phyloP scores from a whole-genome alignment of 2,329 filamentous ascomycete species.

The Colletotrichum lentis region DNA sequence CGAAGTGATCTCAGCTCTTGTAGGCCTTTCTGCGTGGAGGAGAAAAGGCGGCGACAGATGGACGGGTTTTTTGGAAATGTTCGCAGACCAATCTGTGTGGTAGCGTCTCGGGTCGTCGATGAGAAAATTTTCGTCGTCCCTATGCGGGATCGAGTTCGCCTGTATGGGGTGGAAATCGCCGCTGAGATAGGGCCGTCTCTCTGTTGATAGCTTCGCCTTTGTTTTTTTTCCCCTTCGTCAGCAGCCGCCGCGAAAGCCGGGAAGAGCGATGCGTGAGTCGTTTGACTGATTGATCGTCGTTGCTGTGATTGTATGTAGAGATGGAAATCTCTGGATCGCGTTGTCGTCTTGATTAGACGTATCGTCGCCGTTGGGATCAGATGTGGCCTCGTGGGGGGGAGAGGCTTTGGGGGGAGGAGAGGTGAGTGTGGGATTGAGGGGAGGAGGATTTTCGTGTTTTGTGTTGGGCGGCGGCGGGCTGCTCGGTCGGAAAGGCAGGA shows the following conservation, averaged over 20 bases:
- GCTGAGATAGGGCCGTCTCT: slow-evolving; percentile 33
- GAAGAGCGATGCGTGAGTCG: slow-evolving; percentile 18
- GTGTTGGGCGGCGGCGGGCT: slow-evolving; percentile 40
- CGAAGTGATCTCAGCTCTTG: slow-evolving; percentile 40
- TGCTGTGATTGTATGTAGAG: slow-evolving; percentile 16
- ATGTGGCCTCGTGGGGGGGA: slow-evolving; percentile 30
- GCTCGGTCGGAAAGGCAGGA: slow-evolving; percentile 38
- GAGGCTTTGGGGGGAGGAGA: slow-evolving; percentile 32
- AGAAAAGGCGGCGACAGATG: slow-evolving; percentile 24
- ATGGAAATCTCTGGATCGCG: slow-evolving; percentile 34
- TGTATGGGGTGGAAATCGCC: slow-evolving; percentile 30
- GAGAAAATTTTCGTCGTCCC: slow-evolving; percentile 37
- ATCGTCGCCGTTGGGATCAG: slow-evolving; percentile 36
- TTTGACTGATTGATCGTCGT: slow-evolving; percentile 30
- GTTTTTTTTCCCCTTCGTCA: slow-evolving; percentile 16
- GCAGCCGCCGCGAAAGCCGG: slow-evolving; percentile 24
- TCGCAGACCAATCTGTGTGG: slow-evolving; percentile 22
- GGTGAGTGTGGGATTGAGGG: slow-evolving; percentile 38
- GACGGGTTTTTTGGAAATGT: slow-evolving; percentile 18
- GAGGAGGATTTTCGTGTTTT: slow-evolving; percentile 40
- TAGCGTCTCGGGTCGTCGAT: slow-evolving; percentile 32
- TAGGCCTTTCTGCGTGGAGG: slow-evolving; percentile 29
- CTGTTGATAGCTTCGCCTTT: slow-evolving; percentile 38
- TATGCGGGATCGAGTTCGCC: slow-evolving; percentile 36
- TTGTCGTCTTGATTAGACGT: slow-evolving; percentile 37